Percentiles rank a stretch among this genome's conserved stretches.
These are phyloP conservation scores for Colletotrichum lindemuthianum DNA, from an alignment of 2,329 filamentous ascomycete species.

Conservation along the genomic window DNA sequence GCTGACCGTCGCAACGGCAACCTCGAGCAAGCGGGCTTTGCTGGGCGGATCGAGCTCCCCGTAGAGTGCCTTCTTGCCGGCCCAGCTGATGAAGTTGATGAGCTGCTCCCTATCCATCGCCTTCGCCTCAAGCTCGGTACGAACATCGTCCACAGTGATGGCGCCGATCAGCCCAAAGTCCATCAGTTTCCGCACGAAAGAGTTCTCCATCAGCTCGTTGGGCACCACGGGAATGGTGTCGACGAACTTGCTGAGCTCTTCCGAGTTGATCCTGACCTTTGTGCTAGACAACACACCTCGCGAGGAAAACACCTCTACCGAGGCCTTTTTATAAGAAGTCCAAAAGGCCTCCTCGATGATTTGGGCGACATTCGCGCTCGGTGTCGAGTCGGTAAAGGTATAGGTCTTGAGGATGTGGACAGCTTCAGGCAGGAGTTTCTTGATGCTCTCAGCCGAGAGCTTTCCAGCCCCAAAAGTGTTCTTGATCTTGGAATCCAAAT, in stretches of 20 bases:
- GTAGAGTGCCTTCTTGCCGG: conserved; percentile 75
- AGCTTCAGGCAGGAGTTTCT: conserved; percentile 78
- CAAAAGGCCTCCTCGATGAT: conserved; percentile 96
- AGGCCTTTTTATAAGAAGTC: conserved; percentile 85
- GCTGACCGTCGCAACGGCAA: conserved; percentile 78
- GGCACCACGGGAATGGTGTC: conserved; percentile 89
- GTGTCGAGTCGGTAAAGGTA: conserved; percentile 89
- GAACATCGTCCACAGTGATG: conserved; percentile 88
- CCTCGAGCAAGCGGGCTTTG: conserved; percentile 77
- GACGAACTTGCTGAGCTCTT: conserved; percentile 77
- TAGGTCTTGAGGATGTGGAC: conserved; percentile 88
- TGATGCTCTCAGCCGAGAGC: conserved; percentile 71
- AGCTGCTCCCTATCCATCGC: conserved; percentile 84
- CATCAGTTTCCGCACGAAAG: conserved; percentile 82
- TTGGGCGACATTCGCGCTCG: conserved; percentile 82
- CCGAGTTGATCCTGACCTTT: conserved; percentile 78
- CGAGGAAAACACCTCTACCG: conserved; percentile 89
- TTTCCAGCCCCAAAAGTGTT: conserved; percentile 57
- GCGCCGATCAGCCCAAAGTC: conserved; percentile 89
- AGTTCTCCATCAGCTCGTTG: conserved; percentile 75
- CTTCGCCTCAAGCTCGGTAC: conserved; percentile 81
- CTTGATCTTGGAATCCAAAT: conserved; percentile 72
- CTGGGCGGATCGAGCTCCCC: conserved; percentile 77
- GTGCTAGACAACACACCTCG: conserved; percentile 87
- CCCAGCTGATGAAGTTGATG: conserved; percentile 85